phyloP scores from a whole-genome alignment of 1,284 basidiomycete species.

The Ceratobasidium papillatum region DNA sequence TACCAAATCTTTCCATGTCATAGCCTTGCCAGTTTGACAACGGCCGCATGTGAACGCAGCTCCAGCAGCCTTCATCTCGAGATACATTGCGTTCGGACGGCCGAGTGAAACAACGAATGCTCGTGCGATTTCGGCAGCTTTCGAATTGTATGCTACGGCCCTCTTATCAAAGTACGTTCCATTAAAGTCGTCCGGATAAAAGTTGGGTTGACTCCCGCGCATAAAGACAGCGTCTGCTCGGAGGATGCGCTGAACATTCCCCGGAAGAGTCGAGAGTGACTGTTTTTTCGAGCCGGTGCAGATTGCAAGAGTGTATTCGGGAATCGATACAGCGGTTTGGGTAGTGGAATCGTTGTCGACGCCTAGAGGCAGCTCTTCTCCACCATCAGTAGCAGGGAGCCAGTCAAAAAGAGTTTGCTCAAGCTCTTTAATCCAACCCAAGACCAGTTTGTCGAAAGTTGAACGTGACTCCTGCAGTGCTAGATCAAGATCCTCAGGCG shows the following conservation, averaged over 20 bases:
- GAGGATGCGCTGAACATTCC: conserved; percentile 1
- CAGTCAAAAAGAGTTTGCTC: neutral
- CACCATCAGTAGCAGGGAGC: neutral
- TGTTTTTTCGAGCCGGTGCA: neutral
- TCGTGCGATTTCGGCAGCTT: neutral
- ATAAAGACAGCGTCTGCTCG: conserved; percentile 27
- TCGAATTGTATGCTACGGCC: neutral
- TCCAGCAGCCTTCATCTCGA: conserved; percentile 24
- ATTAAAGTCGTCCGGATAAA: conserved; percentile 21
- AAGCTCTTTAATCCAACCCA: neutral
- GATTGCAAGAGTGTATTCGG: neutral
- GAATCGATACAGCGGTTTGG: neutral
- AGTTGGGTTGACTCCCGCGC: neutral
- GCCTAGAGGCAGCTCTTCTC: neutral
- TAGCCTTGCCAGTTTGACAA: neutral
- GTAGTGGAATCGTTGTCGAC: neutral
- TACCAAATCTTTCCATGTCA: conserved; percentile 15
- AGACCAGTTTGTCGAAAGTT: neutral
- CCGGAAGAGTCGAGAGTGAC: conserved; percentile 1
- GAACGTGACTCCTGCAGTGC: neutral
- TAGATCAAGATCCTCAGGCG: neutral
- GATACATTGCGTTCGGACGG: neutral
- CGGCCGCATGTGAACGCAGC: conserved; percentile 3
- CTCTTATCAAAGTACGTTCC: neutral
- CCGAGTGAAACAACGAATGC: conserved; percentile 1